Base-by-base conservation (phyloP, 1,284 basidiomycete genomes). In the Trametes sp. region DNA sequence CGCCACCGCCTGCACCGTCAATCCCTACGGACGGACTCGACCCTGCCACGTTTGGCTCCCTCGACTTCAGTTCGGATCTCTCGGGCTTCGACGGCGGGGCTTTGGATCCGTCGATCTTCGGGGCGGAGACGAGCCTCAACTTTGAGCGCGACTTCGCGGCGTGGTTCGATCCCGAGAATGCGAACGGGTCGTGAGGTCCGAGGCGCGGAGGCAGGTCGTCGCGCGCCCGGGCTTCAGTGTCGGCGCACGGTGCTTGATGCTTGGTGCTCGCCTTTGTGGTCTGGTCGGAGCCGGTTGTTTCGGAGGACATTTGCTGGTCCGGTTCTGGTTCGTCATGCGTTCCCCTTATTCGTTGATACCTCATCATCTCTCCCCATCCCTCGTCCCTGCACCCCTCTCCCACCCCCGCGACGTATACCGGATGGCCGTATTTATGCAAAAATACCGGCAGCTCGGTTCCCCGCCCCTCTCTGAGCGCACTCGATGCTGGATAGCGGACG, bases 131-230 rank as follows among this genome's bases (percentile, higher is more conserved):
- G 2, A 80, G 83, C 56, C 74, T 88, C 70, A 84, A 87, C 69
- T 88, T 88, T 65, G 87, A 89, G 73, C 78, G 85, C 69, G 87
- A 88, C 68, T 89, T 89, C 73, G 84, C 85, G 54, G 85, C 87
- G 67, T 89, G 87, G 87, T 88, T 89, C 68, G 85, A 85, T 70
- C 81, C 69, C 14, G 70, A 70, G 55, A 66, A 54, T 48, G 57
- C 62, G 51, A 63, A 48, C 45, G 62, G 58, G 31, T 9, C 57
- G 19, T 61, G 57, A 61, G 26, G 45, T 8, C 10, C 21, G 24
- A 4, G 42, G 16, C 14, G 49, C 31, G 28, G 36, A 23, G 42
- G 28, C 50, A 26, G 10, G 10, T 8, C 13, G 42, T 36, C 11
- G 35, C 35, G 35, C 35, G 35, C 4, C 10, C 38, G 16, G 14